A percentile compares a stretch with the other conserved stretches of the same genome.
Evolutionary conservation across 2,329 filamentous ascomycete species (phyloP).

Genomic region (Tympanopsis confertula): DNA sequence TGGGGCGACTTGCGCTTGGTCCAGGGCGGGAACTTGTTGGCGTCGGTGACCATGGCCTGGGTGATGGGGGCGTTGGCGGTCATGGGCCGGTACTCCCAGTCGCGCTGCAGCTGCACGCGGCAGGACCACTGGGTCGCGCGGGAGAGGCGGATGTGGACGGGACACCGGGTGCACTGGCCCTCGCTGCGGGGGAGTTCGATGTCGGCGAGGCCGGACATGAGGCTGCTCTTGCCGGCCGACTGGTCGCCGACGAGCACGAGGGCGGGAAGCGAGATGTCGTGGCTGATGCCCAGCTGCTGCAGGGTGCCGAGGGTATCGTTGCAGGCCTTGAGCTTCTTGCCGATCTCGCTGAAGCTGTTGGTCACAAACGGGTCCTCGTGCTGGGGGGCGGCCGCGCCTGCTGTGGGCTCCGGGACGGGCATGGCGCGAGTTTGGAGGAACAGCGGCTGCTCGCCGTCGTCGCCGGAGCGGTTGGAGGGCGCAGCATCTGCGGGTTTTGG

Average conservation of each 20-base stretch:
- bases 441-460: no score
- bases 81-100: constrained; percentile 42
- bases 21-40: constrained; percentile 58
- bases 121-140: constrained; percentile 55
- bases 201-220: constrained; percentile 54
- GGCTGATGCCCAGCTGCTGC: constrained; percentile 60
- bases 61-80: constrained; percentile 23
- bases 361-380: constrained; percentile 12
- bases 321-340: constrained; percentile 49
- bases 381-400: no score
- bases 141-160: constrained; percentile 66
- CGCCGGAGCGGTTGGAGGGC: no score
- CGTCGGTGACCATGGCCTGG: constrained; percentile 32
- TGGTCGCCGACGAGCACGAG: constrained; percentile 79
- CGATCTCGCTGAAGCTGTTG: constrained; percentile 38
- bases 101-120: constrained; percentile 49
- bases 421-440: no score
- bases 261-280: constrained; percentile 61
- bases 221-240: constrained; percentile 64
- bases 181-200: constrained; percentile 61
- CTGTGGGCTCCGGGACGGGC: no score
- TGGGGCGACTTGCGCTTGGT: constrained; percentile 28
- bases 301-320: constrained; percentile 59
- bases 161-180: constrained; percentile 70
- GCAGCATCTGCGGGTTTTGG: no score